Base-by-base conservation (phyloP, 768 basidiomycete genomes). In the Lentinula raphanica region DNA sequence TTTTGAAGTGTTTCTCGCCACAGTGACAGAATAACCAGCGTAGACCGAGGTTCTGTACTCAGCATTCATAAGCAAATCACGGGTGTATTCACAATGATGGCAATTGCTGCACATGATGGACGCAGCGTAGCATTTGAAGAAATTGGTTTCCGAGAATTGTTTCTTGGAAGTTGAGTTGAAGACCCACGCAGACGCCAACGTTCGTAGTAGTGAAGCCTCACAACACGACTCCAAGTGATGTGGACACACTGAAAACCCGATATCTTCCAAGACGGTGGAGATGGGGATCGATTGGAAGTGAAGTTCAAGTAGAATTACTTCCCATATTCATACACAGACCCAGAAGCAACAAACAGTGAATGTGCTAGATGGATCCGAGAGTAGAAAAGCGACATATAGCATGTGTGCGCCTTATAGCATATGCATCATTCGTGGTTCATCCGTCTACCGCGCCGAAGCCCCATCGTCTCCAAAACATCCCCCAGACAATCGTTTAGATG, bases 401-500 rank as follows among this genome's bases (percentile, higher is more conserved):
- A 48, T 48, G 25, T 31, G 29, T 48, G 13, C 8, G 46, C 46
- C 46, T 29, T 23, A 29, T 2, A 48, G 46, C 46, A 48, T 48
- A 29, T 31, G 46, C 46, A 48, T 28, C 27, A 15, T 48, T 48
- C 27, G 25, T 31, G 27, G 46, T 48, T 48, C 29, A 7, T 44
- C 42, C 19, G n/a, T 9, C 19, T 12, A 28, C 50, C n/a, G n/a
- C n/a, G n/a, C n/a, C n/a, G n/a, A n/a, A n/a, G n/a, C 50, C 13
- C 38, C 50, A 15, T 15, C 32, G 21, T 36, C 50, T 53, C 31
- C 25, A 15, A 13, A 53, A 38, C 19, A 15, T 25, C 32, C 31
- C 28, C 17, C 25, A 31, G 9, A 53, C 50, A 23, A 19, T 39
- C 19, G 5, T 45, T 80, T 86, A 96, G 75, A 97, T 88, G 83